Conservation (phyloP, 345 rosid species). For the Gossypium longicalyx region DNA sequence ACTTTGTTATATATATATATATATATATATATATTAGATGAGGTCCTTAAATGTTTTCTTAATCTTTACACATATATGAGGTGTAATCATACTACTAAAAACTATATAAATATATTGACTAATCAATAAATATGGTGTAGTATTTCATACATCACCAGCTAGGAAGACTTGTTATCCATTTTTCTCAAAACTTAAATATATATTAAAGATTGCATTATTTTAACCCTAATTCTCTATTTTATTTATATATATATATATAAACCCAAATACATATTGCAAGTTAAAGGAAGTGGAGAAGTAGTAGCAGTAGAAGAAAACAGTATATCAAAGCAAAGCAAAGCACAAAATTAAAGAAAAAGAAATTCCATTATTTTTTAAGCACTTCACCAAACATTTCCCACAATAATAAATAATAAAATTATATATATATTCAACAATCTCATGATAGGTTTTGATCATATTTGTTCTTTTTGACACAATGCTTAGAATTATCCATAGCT, state of each 20-base stretch:
- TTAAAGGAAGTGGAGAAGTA: background rate
- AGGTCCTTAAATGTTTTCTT: background rate
- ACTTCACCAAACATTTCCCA: background rate
- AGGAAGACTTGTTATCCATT: background rate
- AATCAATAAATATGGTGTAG: background rate
- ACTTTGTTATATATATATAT: no score
- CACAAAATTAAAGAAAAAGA: background rate
- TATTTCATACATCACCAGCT: background rate
- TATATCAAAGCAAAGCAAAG: conserved; percentile 5
- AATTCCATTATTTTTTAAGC: background rate
- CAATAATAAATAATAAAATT: background rate
- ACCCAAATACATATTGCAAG: background rate
- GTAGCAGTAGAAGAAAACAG: background rate
- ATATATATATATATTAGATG: no score
- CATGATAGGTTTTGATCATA: no score
- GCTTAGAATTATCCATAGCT: rapidly evolving
- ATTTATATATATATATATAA: background rate
- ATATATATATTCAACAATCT: no score
- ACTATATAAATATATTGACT: background rate
- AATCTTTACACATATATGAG: background rate
- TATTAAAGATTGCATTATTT: background rate
- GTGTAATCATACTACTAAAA: background rate
- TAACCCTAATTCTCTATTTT: background rate
- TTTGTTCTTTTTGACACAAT: no score
- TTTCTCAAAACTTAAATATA: background rate